Percentiles rank a stretch among this genome's conserved stretches.
phyloP scores from a whole-genome alignment of 73 alveolate genomes.

The Paraurostyla sp. region DNA sequence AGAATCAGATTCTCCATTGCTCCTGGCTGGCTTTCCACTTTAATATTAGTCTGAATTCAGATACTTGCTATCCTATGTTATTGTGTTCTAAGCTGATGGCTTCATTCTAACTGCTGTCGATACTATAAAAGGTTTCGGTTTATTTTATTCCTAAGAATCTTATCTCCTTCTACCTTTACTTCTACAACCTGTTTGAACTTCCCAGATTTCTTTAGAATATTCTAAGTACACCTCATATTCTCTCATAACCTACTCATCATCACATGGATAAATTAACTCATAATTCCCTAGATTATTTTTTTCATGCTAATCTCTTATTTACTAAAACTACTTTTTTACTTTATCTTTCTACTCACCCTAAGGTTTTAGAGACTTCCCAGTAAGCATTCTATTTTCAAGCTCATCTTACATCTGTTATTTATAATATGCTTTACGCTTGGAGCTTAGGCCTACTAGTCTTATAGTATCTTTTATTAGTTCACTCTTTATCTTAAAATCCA shows the following conservation, averaged over 20 bases:
- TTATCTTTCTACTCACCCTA: conserved; percentile 46
- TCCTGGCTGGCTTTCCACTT: too few relatives aligned
- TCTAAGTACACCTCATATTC: neutral
- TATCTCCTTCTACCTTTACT: neutral
- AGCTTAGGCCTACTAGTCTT: conserved; percentile 8
- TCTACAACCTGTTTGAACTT: conserved; percentile 15
- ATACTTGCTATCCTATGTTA: neutral
- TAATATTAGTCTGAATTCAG: too few relatives aligned
- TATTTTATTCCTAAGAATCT: neutral
- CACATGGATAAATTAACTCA: conserved; percentile 52
- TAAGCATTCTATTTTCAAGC: conserved; percentile 43
- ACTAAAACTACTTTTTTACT: neutral
- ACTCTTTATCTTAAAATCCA: conserved; percentile 60
- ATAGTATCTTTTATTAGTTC: conserved; percentile 66
- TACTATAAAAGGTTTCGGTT: conserved; percentile 34
- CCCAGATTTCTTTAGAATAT: conserved; percentile 21
- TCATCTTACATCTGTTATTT: conserved; percentile 21
- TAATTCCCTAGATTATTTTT: conserved; percentile 32
- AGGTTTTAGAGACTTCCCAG: conserved; percentile 49
- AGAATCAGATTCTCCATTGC: too few relatives aligned
- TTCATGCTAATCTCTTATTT: conserved; percentile 38
- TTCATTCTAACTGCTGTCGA: neutral
- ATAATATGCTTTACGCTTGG: neutral
- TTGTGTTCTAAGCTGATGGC: neutral
- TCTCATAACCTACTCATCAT: neutral